phyloP scores from a whole-genome alignment of 2,329 filamentous ascomycete genomes.

The Sordariomycetes sp. region DNA sequence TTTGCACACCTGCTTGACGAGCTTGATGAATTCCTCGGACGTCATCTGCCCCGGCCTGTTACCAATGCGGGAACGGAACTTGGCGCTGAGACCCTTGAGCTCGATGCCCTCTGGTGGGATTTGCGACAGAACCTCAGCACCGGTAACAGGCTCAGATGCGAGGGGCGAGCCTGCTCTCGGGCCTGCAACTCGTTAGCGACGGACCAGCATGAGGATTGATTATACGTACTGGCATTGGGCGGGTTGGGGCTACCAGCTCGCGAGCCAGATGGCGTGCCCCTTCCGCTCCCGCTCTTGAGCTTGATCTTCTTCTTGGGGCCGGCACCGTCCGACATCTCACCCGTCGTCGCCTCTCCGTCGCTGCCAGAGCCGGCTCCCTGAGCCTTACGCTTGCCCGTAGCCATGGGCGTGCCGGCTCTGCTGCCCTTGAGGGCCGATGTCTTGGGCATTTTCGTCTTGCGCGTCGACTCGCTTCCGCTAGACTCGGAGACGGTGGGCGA shows the following conservation, averaged over 20 bases:
- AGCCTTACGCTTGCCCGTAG: slow-evolving; percentile 16
- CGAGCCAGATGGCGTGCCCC: slow-evolving; percentile 35
- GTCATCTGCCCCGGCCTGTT: slow-evolving; percentile 41
- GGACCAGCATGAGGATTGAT: not conserved
- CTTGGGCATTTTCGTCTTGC: slow-evolving; percentile 64
- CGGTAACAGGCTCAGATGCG: slow-evolving; percentile 27
- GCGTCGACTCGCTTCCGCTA: slow-evolving; percentile 80
- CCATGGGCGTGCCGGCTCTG: slow-evolving; percentile 43
- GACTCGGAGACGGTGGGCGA: slow-evolving; percentile 85
- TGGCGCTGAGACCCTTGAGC: slow-evolving; percentile 42
- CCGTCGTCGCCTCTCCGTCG: slow-evolving; percentile 63
- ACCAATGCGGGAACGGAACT: slow-evolving; percentile 44
- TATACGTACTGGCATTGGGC: slow-evolving; percentile 8
- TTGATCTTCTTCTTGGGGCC: slow-evolving; percentile 44
- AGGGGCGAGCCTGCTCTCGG: slow-evolving; percentile 25
- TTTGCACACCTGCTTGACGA: slow-evolving; percentile 46
- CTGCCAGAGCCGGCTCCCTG: slow-evolving; percentile 51
- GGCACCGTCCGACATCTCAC: slow-evolving; percentile 53
- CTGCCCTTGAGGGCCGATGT: slow-evolving; percentile 42
- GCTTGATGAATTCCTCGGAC: slow-evolving; percentile 45
- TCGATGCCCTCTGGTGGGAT: slow-evolving; percentile 45
- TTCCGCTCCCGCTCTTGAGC: slow-evolving; percentile 14
- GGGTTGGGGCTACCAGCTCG: slow-evolving; percentile 42
- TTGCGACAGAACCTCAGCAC: slow-evolving; percentile 44
- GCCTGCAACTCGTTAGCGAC: slow-evolving; percentile 12